Evolutionary conservation across 176 grass and related monocot genomes (phyloP).

Genomic region (Oryza officinalis): DNA sequence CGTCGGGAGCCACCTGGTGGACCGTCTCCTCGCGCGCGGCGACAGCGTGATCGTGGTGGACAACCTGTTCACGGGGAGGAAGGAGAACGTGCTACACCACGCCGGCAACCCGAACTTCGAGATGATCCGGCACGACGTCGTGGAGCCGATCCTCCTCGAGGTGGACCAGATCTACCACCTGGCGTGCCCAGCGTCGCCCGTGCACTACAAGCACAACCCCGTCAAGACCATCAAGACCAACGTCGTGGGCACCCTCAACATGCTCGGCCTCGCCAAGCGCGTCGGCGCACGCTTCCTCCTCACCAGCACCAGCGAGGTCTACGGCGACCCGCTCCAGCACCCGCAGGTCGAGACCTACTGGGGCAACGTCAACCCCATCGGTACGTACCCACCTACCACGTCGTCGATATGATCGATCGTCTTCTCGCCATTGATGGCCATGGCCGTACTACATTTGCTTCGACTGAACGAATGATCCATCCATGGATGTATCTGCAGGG

Average conservation of each 20-base stretch:
- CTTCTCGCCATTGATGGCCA: background rate
- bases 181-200: conserved; percentile 88
- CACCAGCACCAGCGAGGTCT: conserved; percentile 93
- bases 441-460: background rate
- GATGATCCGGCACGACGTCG: conserved; percentile 88
- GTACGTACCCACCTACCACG: conserved; percentile 22
- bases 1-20: conserved; percentile 90
- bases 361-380: conserved; percentile 96
- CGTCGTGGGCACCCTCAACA: conserved; percentile 96
- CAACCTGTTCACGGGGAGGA: conserved; percentile 85
- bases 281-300: conserved; percentile 78
- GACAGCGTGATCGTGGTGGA: conserved; percentile 95
- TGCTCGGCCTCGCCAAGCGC: conserved; percentile 91
- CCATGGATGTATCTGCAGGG: conserved; percentile 34
- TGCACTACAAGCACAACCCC: conserved; percentile 96
- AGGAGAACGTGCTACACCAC: conserved; percentile 89
- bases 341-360: conserved; percentile 91
- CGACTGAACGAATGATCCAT: background rate
- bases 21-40: conserved; percentile 62
- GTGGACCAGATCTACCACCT: conserved; percentile 98
- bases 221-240: conserved; percentile 99
- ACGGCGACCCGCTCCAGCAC: conserved; percentile 89
- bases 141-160: conserved; percentile 91
- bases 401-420: too few relatives aligned
- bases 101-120: conserved; percentile 64